Evolutionary conservation across 1,284 basidiomycete genomes (phyloP).

Genomic region (Apiotrichum gracile): DNA sequence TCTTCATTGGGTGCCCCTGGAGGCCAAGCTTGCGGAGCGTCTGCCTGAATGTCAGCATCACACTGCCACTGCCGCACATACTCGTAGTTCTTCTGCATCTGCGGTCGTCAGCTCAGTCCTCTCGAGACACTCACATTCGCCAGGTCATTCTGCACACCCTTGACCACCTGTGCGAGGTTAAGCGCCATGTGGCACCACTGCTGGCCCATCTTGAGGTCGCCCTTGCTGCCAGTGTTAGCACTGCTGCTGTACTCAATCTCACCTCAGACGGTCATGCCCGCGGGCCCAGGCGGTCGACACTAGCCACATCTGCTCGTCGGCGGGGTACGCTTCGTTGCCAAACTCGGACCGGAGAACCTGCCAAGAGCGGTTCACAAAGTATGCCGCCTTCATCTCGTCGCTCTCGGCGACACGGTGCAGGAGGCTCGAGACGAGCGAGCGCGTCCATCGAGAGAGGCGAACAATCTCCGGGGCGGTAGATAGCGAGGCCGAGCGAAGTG

Average conservation of each 20-base stretch:
- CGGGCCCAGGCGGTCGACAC: not conserved
- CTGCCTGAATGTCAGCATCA: not conserved
- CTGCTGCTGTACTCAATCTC: not conserved
- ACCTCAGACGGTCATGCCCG: constrained; percentile 1
- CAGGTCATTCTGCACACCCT: not conserved
- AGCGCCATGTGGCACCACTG: constrained; percentile 4
- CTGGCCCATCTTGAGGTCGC: not conserved
- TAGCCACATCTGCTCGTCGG: constrained; percentile 2
- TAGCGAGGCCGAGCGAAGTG: not conserved
- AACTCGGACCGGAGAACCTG: not conserved
- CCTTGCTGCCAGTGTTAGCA: not conserved
- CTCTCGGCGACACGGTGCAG: constrained; percentile 1
- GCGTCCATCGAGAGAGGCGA: constrained; percentile 2
- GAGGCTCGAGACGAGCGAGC: constrained; percentile 2
- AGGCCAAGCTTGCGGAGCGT: no score
- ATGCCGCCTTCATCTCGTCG: not conserved
- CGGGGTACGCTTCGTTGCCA: not conserved
- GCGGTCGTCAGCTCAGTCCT: not conserved
- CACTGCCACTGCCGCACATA: not conserved
- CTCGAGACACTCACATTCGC: not conserved
- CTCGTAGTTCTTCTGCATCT: constrained; percentile 6
- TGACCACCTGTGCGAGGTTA: not conserved
- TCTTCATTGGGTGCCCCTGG: no score
- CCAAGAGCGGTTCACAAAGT: not conserved
- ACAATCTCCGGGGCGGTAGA: not conserved